Evolutionary conservation across 257 asterid genomes (phyloP).

Genomic region (Plantago major): DNA sequence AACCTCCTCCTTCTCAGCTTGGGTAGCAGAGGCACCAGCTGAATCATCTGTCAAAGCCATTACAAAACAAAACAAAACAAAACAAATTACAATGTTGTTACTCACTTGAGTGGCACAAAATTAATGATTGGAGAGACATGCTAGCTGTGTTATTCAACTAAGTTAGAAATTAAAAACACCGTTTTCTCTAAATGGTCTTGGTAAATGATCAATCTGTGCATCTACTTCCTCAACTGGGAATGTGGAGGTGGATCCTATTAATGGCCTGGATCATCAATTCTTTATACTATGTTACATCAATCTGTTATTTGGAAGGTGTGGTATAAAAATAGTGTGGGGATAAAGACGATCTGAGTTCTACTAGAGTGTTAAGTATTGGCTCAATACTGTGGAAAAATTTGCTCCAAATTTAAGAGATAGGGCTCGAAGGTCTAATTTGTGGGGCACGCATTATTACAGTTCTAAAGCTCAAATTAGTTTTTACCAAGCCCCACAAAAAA

Average conservation of each 20-base stretch:
- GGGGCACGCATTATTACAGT: no score
- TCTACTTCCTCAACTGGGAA: neutral
- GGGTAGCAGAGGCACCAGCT: conserved; percentile 46
- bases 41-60: conserved; percentile 43
- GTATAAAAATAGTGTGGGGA: no score
- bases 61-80: conserved; percentile 5
- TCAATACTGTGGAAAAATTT: no score
- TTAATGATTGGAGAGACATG: neutral
- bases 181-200: neutral
- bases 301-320: no score
- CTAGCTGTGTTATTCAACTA: neutral
- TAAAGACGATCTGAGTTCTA: no score
- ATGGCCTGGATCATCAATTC: no score
- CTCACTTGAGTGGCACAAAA: neutral
- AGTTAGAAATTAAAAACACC: neutral
- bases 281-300: no score
- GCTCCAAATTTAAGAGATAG: no score
- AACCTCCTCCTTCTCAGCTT: conserved; percentile 87
- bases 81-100: neutral
- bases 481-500: no score
- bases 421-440: no score
- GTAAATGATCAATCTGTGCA: neutral
- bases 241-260: neutral
- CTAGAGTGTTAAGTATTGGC: no score
- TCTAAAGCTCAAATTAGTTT: no score